Percentiles rank a stretch among this genome's conserved stretches.
Evolutionary conservation across 257 asterid genomes (phyloP).

Genomic region (Solanum chiquidenum): DNA sequence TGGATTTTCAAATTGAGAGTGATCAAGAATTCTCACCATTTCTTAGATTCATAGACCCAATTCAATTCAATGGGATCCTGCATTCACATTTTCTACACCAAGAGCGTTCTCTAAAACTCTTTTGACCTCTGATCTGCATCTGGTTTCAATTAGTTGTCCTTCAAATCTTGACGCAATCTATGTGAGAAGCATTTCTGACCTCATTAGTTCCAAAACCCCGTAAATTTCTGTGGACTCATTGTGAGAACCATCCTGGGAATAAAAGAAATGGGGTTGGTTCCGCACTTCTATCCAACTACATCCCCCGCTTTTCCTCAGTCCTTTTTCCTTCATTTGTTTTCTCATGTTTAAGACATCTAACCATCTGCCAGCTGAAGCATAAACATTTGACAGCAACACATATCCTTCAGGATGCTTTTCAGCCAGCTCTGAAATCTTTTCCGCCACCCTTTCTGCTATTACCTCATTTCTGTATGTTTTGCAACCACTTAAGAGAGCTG

Average conservation of each 20-base stretch:
- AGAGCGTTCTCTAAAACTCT: neutral
- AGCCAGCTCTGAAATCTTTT: conserved; percentile 23
- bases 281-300: conserved; percentile 72
- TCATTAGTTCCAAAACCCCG: conserved; percentile 35
- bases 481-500: conserved; percentile 71
- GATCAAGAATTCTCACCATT: neutral
- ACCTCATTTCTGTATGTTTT: conserved; percentile 35
- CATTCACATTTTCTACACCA: neutral
- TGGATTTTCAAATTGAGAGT: neutral
- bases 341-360: conserved; percentile 45
- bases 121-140: neutral
- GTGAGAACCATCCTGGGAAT: conserved; percentile 50
- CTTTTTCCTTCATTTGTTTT: conserved; percentile 46
- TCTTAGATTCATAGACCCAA: neutral
- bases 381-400: conserved; percentile 53
- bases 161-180: neutral
- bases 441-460: conserved; percentile 28
- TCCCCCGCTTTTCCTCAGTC: conserved; percentile 52
- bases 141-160: neutral
- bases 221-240: conserved; percentile 23
- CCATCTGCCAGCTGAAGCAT: conserved; percentile 75
- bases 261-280: conserved; percentile 38
- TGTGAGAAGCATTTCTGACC: conserved; percentile 23
- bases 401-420: conserved; percentile 47
- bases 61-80: neutral